Evolutionary conservation across 2,329 filamentous ascomycete species (phyloP), one percentile per base, ranked within the genome.

Genomic region (Neospermospora avenae): DNA sequence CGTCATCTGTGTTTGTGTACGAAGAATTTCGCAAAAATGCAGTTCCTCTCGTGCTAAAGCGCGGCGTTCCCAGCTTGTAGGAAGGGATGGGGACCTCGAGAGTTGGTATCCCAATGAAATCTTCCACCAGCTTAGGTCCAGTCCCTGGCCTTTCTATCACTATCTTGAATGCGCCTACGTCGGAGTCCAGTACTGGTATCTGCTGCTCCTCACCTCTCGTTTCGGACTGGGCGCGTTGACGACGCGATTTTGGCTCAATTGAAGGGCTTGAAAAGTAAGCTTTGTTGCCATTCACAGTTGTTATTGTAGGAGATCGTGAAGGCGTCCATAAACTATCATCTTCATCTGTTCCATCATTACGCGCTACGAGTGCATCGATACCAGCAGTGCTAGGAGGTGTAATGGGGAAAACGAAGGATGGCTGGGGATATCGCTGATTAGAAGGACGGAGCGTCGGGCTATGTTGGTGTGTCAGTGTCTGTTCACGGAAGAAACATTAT

Each of bases 11-110:
- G 2, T 90, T 87, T 3, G 87, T 84, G 73, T 91, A 90, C 16
- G 88, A 86, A n/a, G 93, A 96, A 65, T 87, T 89, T 63, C 90
- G 87, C 64, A 97, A 79, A 63, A 91, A 82, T 2, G 90, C 86
- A 2, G 88, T 92, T 11, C 91, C 91, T 67, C 83, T 82, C 56
- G 84, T 77, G 64, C 88, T 93, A 74, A 96, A 96, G 60, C 86
- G 84, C 18, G 91, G 91, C 1, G 88, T 89, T 13, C 92, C 93
- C 59, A 97, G 78, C 65, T 87, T 87, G 80, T 93, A 96, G 59
- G 90, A 88, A 37, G 93, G 92, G 54, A 96, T 96, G 22, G 86
- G 81, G 45, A 93, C 82, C 67, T 92, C 84, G 54, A 96, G 78
- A 37, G 85, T 76, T 13, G 84, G 85, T 41, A 78, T 72, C n/a